Evolutionary conservation across 1,139 yeast genomes (phyloP).

Genomic region (Pichia sp.): DNA sequence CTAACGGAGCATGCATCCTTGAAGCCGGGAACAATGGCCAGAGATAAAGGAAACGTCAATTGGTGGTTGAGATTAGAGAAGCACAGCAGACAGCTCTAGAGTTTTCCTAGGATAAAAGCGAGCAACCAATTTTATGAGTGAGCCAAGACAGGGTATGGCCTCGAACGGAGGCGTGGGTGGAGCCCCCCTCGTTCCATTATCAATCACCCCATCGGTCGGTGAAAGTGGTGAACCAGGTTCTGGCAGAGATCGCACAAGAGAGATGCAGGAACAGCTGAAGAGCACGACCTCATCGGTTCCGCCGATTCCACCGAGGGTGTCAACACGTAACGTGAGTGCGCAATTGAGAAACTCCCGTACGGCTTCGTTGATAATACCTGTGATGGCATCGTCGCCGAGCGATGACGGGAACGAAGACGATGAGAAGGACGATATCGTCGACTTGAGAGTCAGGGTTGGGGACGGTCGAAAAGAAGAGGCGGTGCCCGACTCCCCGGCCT

Average conservation of each 20-base stretch:
- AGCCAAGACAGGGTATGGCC: not conserved
- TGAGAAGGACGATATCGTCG: not conserved
- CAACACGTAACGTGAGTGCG: conserved; percentile 2
- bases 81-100: not conserved
- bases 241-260: not conserved
- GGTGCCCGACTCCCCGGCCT: conserved; percentile 11
- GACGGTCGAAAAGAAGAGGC: not conserved
- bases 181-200: conserved; percentile 6
- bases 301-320: conserved; percentile 2
- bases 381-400: not conserved
- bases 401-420: not conserved
- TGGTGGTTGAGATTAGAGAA: not conserved
- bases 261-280: not conserved
- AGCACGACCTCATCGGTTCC: not conserved
- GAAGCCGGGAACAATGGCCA: too few relatives aligned
- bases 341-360: conserved; percentile 11
- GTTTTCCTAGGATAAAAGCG: too few relatives aligned
- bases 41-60: too few relatives aligned
- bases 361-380: conserved; percentile 12
- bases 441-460: not conserved
- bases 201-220: conserved; percentile 7
- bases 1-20: not conserved
- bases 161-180: not conserved
- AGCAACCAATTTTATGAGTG: not conserved
- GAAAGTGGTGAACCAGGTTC: not conserved